These are phyloP conservation scores for Leucoagaricus sp. DNA, from an alignment of 1,284 basidiomycete species.

Conservation along the genomic window DNA sequence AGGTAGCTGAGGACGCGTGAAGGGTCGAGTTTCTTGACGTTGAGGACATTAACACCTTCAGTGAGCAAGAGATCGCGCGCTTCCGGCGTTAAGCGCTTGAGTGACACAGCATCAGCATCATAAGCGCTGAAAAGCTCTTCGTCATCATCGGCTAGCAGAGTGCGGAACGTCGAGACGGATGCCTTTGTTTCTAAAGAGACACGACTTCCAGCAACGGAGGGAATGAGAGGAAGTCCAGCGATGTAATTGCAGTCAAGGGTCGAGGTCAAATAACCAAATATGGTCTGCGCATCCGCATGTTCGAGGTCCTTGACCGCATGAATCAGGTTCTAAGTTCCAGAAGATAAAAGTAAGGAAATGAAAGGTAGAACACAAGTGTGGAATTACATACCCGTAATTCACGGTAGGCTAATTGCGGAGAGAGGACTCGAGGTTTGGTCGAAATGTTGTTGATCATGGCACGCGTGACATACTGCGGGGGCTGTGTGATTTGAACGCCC, in stretches of 20 bases:
- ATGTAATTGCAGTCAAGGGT: slow-evolving; percentile 29
- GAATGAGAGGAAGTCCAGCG: slow-evolving; percentile 35
- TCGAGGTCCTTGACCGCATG: slow-evolving; percentile 11
- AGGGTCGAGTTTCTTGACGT: slow-evolving; percentile 28
- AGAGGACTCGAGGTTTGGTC: background rate
- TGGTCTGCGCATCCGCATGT: slow-evolving; percentile 15
- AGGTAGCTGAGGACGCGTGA: slow-evolving; percentile 35
- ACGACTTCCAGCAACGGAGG: slow-evolving; percentile 22
- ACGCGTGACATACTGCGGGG: slow-evolving; percentile 31
- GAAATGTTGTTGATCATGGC: slow-evolving; percentile 9
- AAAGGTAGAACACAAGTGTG: too few relatives aligned
- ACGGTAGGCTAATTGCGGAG: slow-evolving; percentile 9
- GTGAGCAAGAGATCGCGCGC: slow-evolving; percentile 19
- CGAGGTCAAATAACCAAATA: slow-evolving; percentile 38
- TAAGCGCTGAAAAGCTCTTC: slow-evolving; percentile 30
- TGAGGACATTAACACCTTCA: slow-evolving; percentile 26
- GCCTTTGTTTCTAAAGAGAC: slow-evolving; percentile 22
- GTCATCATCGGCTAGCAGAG: slow-evolving; percentile 30
- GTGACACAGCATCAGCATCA: slow-evolving; percentile 30
- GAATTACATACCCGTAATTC: slow-evolving; percentile 7
- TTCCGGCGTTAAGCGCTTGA: slow-evolving; percentile 24
- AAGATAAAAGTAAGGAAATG: background rate
- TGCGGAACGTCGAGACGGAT: slow-evolving; percentile 13
- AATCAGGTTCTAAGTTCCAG: background rate
- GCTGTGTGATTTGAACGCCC: slow-evolving; percentile 32